A percentile compares a stretch with the other conserved stretches of the same genome.
phyloP scores from a whole-genome alignment of 345 rosid species.

The Ceriops tagal region DNA sequence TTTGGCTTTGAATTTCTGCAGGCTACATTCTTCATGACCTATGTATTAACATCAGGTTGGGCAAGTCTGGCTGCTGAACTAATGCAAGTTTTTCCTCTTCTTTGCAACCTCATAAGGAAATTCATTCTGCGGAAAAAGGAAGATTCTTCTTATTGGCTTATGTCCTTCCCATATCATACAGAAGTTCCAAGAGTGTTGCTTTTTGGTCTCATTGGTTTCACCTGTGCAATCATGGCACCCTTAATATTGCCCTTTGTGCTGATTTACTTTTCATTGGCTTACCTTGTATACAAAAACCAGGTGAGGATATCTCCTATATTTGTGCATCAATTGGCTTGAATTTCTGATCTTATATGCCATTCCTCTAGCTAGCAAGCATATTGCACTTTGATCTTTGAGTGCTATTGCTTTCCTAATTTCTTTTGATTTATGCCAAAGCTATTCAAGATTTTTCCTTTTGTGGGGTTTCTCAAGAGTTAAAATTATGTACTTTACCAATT shows the following conservation, averaged over 20 bases:
- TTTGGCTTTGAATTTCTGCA: slow-evolving; percentile 34
- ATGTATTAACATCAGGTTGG: slow-evolving; percentile 86
- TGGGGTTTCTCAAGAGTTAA: no score
- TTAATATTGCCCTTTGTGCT: slow-evolving; percentile 74
- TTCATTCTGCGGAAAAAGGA: slow-evolving; percentile 38
- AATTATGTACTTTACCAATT: no score
- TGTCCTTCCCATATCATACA: slow-evolving; percentile 76
- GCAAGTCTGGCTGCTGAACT: slow-evolving; percentile 73
- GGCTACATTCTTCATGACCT: slow-evolving; percentile 92
- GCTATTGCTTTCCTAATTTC: no score
- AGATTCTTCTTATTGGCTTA: slow-evolving; percentile 38
- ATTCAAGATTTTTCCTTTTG: no score
- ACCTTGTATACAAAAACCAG: slow-evolving; percentile 79
- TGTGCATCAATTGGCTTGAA: background rate
- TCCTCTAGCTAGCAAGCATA: background rate
- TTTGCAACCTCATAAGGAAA: slow-evolving; percentile 48
- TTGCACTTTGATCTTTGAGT: no score
- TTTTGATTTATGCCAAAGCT: no score
- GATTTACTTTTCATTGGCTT: slow-evolving; percentile 65
- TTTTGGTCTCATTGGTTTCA: slow-evolving; percentile 84
- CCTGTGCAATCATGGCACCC: slow-evolving; percentile 77
- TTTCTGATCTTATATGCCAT: slow-evolving; percentile 1
- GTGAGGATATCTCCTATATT: slow-evolving; percentile 28
- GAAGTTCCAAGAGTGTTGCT: slow-evolving; percentile 81
- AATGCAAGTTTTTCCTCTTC: slow-evolving; percentile 60